Base-by-base conservation (phyloP, 2,329 filamentous ascomycete genomes). In the Calcarisporium arbuscula region DNA sequence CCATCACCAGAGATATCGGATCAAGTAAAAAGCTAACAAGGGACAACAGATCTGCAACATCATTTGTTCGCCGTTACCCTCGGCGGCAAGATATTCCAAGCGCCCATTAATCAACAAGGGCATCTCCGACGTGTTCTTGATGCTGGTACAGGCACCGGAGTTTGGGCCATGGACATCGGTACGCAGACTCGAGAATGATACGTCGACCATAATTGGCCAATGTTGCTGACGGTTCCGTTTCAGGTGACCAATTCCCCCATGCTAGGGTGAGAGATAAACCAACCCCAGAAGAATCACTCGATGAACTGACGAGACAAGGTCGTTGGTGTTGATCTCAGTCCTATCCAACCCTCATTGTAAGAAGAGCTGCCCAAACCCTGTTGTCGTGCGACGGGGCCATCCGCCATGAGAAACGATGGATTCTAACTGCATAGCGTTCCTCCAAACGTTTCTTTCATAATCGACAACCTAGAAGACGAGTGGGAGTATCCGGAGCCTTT, bases 391-490 rank as follows among this genome's bases (percentile, higher is more conserved):
- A n/a, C n/a, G n/a, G n/a, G n/a, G n/a, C n/a, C n/a, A n/a, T n/a
- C n/a, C n/a, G n/a, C n/a, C n/a, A n/a, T n/a, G n/a, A n/a, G n/a
- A n/a, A n/a, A n/a, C n/a, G n/a, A n/a, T n/a, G n/a, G n/a, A n/a
- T n/a, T n/a, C n/a, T n/a, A n/a, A n/a, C n/a, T n/a, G n/a, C n/a
- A 25, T 14, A 63, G 62, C 45, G 63, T 70, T 4, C 68, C 70
- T 3, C 57, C 65, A 1, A 74, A 75, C 34, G 58, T 70, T 4
- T 49, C 53, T 8, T 74, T 74, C 42, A 61, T 65, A 19, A 51
- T 68, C 28, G 61, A 68, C 38, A 41, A 60, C 8, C 60, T 64
- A 27, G 54, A 58, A 14, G 48, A 55, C 9, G 20, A 23, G 18
- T 33, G 30, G 30, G 29, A 19, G 22, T 25, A 23, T 15, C 16